Base-by-base conservation (phyloP, 306 rosid species). In the Parietaria judaica region DNA sequence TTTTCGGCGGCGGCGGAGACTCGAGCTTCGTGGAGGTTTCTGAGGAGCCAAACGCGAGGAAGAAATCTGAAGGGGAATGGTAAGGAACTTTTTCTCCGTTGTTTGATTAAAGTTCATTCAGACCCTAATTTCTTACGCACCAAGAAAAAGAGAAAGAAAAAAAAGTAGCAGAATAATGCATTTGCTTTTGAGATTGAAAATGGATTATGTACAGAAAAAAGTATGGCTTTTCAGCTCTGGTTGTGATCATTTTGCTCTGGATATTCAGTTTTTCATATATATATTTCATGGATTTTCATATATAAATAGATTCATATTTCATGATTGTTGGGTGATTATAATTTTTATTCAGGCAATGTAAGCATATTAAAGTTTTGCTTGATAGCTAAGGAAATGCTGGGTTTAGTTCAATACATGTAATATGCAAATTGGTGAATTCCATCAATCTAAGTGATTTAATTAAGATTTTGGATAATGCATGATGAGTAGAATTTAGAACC, bases 1-100 rank as follows among this genome's bases (percentile, higher is more conserved):
- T 88, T 51, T 91, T 91, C 74, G 79, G 89, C 8, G 96, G 89
- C 50, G 79, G 81, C 6, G 92, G 64, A 58, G 86, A 84, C 64
- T 74, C 86, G 39, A 85, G 79, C 50, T 48, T 75, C 73, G 82
- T 87, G 6, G 85, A 88, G 55, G 71, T 91, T 56, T 37, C 76
- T 31, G 70, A 55, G 3, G 84, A 80, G 60, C 67, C 82, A 11
- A 83, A 77, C 69, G 74, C 70, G 60, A 64, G 53, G 38, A 58
- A 49, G 43, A 49, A 72, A 39, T 65, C 61, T 54, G 64, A 65
- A 14, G 70, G 61, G 65, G 70, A 62, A 65, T 51, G 67, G 90
- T 84, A 79, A 41, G 9, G 9, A 8, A 23, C 31, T 70, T 23
- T 38, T 23, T n/a, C 23, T 53, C 15, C 31, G 15, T 53, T 4